Conservation (phyloP, 2,329 filamentous ascomycete genomes). For the Sporothrix euskadiensis region DNA sequence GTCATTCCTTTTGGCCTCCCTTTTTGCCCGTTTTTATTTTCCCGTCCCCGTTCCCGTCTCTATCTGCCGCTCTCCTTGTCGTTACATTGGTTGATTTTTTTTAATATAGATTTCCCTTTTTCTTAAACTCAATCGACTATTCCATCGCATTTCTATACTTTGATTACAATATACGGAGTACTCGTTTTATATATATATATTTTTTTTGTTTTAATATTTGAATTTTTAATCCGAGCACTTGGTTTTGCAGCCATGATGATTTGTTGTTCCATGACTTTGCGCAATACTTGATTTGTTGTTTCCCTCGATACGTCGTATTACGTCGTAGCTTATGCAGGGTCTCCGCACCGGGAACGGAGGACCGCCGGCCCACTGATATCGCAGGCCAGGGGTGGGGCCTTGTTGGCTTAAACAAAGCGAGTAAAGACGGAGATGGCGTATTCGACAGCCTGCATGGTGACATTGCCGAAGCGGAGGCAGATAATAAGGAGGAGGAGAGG, state of each 20-base stretch:
- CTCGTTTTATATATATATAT: not conserved
- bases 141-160: not conserved
- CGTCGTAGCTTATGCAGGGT: conserved; percentile 13
- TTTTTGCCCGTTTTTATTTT: too few species aligned
- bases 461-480: conserved; percentile 6
- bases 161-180: not conserved
- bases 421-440: conserved; percentile 16
- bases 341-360: not conserved
- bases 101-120: too few species aligned
- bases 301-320: too few species aligned
- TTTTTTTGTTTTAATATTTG: not conserved
- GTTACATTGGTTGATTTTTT: too few species aligned
- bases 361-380: not conserved
- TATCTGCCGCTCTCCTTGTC: too few species aligned
- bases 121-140: too few species aligned
- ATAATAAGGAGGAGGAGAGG: not conserved
- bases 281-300: not conserved
- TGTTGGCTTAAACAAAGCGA: not conserved
- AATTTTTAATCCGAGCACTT: not conserved
- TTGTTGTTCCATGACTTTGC: not conserved
- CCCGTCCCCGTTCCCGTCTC: too few species aligned
- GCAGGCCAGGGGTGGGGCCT: not conserved
- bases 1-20: too few species aligned
- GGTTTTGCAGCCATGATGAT: not conserved
- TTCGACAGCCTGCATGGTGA: conserved; percentile 9